Conservation (phyloP, 2,329 filamentous ascomycete species). For the Fusarium sp. region DNA sequence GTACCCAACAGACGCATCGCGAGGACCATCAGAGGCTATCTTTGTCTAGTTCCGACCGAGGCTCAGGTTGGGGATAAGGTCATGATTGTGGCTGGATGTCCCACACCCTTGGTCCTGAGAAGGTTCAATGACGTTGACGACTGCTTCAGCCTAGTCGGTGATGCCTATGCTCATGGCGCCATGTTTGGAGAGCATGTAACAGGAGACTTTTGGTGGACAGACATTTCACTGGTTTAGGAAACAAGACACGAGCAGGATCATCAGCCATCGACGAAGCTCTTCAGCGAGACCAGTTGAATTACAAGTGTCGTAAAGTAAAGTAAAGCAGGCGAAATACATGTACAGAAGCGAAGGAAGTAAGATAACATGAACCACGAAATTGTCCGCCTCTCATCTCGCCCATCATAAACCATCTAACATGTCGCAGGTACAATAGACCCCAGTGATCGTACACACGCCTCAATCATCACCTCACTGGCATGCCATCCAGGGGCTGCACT, state of each 20-base stretch:
- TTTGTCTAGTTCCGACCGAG: constrained; percentile 33
- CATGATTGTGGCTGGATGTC: constrained; percentile 35
- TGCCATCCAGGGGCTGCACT: constrained; percentile 55
- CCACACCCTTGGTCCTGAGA: constrained; percentile 29
- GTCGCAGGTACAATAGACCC: constrained; percentile 15
- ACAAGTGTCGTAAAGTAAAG: constrained; percentile 19
- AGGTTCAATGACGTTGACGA: constrained; percentile 19
- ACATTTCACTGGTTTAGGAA: constrained; percentile 17
- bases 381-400: constrained; percentile 11
- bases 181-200: constrained; percentile 35
- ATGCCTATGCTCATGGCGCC: constrained; percentile 29
- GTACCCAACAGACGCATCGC: constrained; percentile 30
- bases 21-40: constrained; percentile 31
- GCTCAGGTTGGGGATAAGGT: constrained; percentile 27
- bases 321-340: constrained; percentile 34
- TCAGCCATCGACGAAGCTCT: background rate
- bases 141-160: constrained; percentile 24
- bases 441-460: background rate
- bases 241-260: background rate
- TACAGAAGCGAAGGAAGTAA: constrained; percentile 31
- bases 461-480: constrained; percentile 32
- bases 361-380: constrained; percentile 36
- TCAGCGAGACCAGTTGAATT: constrained; percentile 2
- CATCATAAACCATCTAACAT: constrained; percentile 15
- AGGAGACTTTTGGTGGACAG: constrained; percentile 20